Percentiles rank a stretch among this genome's conserved stretches.
Conservation (phyloP, 2,329 filamentous ascomycete genomes). For the Sporothrix globosa region DNA sequence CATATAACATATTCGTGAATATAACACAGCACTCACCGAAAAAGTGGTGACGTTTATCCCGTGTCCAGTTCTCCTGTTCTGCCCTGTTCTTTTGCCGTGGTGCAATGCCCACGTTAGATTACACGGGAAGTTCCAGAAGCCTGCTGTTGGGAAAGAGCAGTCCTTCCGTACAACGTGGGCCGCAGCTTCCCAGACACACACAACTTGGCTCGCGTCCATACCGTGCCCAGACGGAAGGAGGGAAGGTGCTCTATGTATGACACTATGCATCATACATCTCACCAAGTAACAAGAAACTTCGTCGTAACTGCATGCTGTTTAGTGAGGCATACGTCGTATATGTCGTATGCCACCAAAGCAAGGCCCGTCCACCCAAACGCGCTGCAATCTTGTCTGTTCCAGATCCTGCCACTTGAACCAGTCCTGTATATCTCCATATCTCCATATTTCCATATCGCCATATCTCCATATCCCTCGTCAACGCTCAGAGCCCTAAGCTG, state of each 20-base stretch:
- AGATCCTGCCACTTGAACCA: background rate
- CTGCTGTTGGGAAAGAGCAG: conserved; percentile 20
- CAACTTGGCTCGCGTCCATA: conserved; percentile 2
- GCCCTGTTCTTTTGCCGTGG: conserved; percentile 6
- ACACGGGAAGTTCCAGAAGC: conserved; percentile 20
- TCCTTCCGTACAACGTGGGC: conserved; percentile 21
- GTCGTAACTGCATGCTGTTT: background rate
- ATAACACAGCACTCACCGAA: background rate
- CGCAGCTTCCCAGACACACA: conserved; percentile 23
- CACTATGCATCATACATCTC: background rate
- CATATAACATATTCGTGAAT: conserved; percentile 13
- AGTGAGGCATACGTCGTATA: background rate
- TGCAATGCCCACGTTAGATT: conserved; percentile 20
- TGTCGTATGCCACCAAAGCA: conserved; percentile 14
- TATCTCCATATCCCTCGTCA: conserved; percentile 9
- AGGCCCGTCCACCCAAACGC: background rate
- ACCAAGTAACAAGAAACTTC: no score
- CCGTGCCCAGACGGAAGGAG: conserved; percentile 1
- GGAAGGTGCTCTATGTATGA: background rate
- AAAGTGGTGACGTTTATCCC: conserved; percentile 20
- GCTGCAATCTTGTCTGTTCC: conserved; percentile 18
- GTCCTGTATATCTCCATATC: background rate
- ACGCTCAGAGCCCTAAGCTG: background rate
- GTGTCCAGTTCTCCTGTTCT: background rate
- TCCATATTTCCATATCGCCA: conserved; percentile 1